Evolutionary conservation across 2,329 filamentous ascomycete species (phyloP), one percentile per base, ranked within the genome.

Genomic region (Trichoderma sp.): DNA sequence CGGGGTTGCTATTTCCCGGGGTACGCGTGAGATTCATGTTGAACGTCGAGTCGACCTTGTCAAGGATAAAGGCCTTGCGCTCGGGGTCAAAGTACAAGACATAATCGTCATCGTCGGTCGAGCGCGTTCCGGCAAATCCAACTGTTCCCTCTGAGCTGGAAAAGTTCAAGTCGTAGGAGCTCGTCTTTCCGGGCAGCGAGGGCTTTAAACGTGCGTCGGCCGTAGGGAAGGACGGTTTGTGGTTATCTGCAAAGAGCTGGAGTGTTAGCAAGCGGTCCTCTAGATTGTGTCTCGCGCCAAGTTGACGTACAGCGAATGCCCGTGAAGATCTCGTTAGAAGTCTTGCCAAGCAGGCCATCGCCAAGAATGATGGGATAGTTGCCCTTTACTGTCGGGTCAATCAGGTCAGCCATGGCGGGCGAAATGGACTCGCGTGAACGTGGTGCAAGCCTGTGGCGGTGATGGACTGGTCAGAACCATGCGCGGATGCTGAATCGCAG

Each of bases 21-120:
- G 88, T 88, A 66, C 85, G 87, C 63, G 87, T 88, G 64, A 97
- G 80, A 78, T 97, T 97, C 90, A 97, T 94, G 74, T 92, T 90
- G 79, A 97, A 91, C 45, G 89, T 89, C n/a, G 89, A 90, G 75
- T 92, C 88, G 65, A 97, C 83, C 61, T 88, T 89, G 80, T 97
- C 93, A 65, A 97, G 84, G 32, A 95, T 88, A 72, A 95, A 95
- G 67, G 86, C 90, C 74, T 94, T 88, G 63, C 87, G 88, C 19
- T 84, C 82, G 9, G 90, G 84, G 77, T 97, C 92, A 75, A 94
- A 95, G 68, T 94, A 86, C 61, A 97, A 84, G 42, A 89, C 86
- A 74, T 87, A 89, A 75, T 89, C 84, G 66, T 81, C 82, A 67
- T 85, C 82, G 68, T 84, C 83, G 27, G 82, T 84, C 65, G 84